Percentiles rank a stretch among this genome's conserved stretches.
Conservation (phyloP, 768 basidiomycete species). For the Boletus bicolor region DNA sequence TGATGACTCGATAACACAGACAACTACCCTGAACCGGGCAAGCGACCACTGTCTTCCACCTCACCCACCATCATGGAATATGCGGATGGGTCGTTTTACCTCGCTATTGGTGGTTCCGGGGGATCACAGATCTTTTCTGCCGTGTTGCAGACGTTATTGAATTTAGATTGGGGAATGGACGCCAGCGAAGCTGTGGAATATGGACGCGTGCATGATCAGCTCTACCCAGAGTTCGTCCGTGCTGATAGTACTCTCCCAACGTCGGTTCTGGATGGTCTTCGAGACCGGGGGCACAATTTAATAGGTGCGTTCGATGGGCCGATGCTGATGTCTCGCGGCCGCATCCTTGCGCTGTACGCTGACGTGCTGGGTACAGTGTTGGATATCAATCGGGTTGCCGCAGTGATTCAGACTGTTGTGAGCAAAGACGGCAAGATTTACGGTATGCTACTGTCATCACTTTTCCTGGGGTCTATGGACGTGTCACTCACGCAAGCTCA, state of each 20-base stretch:
- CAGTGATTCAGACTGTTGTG: slow-evolving; percentile 71
- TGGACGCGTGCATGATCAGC: slow-evolving; percentile 82
- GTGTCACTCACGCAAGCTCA: neutral
- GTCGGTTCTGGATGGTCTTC: slow-evolving; percentile 54
- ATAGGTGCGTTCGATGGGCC: slow-evolving; percentile 41
- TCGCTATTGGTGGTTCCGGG: slow-evolving; percentile 81
- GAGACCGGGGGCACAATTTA: slow-evolving; percentile 66
- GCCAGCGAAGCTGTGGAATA: slow-evolving; percentile 78
- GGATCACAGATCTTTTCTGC: slow-evolving; percentile 83
- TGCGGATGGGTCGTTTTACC: slow-evolving; percentile 65
- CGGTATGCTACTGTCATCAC: slow-evolving; percentile 42
- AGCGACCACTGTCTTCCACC: slow-evolving; percentile 88
- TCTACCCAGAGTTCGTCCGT: slow-evolving; percentile 63
- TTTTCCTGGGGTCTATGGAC: neutral
- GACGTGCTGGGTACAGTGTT: slow-evolving; percentile 37
- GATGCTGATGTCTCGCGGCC: neutral
- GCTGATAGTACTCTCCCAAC: slow-evolving; percentile 60
- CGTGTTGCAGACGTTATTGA: slow-evolving; percentile 75
- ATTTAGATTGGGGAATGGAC: slow-evolving; percentile 76
- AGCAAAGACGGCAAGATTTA: slow-evolving; percentile 52
- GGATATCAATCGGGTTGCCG: slow-evolving; percentile 69
- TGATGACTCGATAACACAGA: slow-evolving; percentile 39
- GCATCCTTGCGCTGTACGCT: neutral
- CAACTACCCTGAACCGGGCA: slow-evolving; percentile 86
- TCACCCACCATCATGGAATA: slow-evolving; percentile 78